Base-by-base conservation (phyloP, 352 stramenopile genomes). In the Peronospora destructor region DNA sequence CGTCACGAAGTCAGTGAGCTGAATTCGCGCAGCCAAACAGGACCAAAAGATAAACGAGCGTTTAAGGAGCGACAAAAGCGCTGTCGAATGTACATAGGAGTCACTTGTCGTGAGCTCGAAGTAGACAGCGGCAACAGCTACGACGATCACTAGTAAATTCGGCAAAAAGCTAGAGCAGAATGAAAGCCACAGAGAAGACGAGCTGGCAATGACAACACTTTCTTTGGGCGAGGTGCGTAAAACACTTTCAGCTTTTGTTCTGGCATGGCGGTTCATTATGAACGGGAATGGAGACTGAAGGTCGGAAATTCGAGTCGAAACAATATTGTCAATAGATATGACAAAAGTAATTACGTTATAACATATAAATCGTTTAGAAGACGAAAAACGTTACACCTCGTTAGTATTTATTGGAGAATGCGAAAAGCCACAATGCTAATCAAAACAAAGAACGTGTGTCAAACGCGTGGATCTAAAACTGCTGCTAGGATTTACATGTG, bases 381-480 rank as follows among this genome's bases (percentile, higher is more conserved):
- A 26, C 23, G 23, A 26, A 6, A 3, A 26, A 26, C 23, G 4
- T 26, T 26, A 26, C n/a, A n/a, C n/a, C n/a, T n/a, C n/a, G n/a
- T n/a, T n/a, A n/a, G n/a, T n/a, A n/a, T n/a, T n/a, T n/a, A n/a
- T n/a, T n/a, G n/a, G n/a, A n/a, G n/a, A n/a, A n/a, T n/a, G n/a
- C n/a, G n/a, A n/a, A n/a, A n/a, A n/a, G n/a, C n/a, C n/a, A n/a
- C n/a, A n/a, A n/a, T n/a, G n/a, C n/a, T n/a, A n/a, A n/a, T n/a
- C n/a, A n/a, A n/a, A n/a, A n/a, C n/a, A n/a, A n/a, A n/a, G n/a
- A n/a, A n/a, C n/a, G n/a, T n/a, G n/a, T n/a, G n/a, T n/a, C n/a
- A n/a, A n/a, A n/a, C n/a, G 72, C 74, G 14, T 68, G 63, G 63
- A 87, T 87, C 61, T 87, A 73, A 35, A 85, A 85, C 1, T 69